phyloP scores from a whole-genome alignment of 2,329 filamentous ascomycete species.

The Raffaelea arxii region DNA sequence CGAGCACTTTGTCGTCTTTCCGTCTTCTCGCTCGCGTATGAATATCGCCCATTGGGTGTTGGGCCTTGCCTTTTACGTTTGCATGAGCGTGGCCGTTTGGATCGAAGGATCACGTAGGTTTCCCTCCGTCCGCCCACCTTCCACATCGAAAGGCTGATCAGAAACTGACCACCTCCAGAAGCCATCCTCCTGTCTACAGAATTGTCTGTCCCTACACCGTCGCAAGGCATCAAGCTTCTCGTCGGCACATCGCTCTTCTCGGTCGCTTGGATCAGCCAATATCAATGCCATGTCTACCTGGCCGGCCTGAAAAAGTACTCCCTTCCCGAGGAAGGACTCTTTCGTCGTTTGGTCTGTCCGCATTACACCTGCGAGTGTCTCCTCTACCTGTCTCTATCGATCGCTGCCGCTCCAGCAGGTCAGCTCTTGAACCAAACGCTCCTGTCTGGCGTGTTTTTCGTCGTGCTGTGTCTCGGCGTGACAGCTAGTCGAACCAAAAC shows the following conservation, averaged over 20 bases:
- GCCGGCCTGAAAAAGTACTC: slow-evolving; percentile 71
- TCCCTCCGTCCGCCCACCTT: slow-evolving; percentile 5
- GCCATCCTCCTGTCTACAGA: too few relatives aligned
- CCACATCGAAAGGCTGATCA: background rate
- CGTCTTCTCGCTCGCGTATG: slow-evolving; percentile 64
- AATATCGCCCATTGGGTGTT: slow-evolving; percentile 75
- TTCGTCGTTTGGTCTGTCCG: slow-evolving; percentile 65
- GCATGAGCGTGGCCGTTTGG: slow-evolving; percentile 70
- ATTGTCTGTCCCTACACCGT: background rate
- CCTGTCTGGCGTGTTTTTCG: slow-evolving; percentile 60
- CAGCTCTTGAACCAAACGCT: slow-evolving; percentile 63
- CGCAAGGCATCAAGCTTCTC: slow-evolving; percentile 30
- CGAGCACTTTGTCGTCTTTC: slow-evolving; percentile 58
- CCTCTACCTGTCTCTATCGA: slow-evolving; percentile 70
- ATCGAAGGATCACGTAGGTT: slow-evolving; percentile 64
- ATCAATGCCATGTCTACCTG: slow-evolving; percentile 62
- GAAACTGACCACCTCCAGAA: slow-evolving; percentile 7
- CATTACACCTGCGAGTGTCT: slow-evolving; percentile 87
- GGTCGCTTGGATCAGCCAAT: slow-evolving; percentile 61
- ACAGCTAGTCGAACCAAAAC: slow-evolving; percentile 68
- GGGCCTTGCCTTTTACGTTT: slow-evolving; percentile 67
- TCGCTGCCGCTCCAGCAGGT: slow-evolving; percentile 62
- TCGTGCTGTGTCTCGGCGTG: slow-evolving; percentile 67
- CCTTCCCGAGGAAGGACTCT: slow-evolving; percentile 64
- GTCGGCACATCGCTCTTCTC: slow-evolving; percentile 55